Evolutionary conservation across 2,329 filamentous ascomycete genomes (phyloP).

Genomic region (Botrytis squamosa): DNA sequence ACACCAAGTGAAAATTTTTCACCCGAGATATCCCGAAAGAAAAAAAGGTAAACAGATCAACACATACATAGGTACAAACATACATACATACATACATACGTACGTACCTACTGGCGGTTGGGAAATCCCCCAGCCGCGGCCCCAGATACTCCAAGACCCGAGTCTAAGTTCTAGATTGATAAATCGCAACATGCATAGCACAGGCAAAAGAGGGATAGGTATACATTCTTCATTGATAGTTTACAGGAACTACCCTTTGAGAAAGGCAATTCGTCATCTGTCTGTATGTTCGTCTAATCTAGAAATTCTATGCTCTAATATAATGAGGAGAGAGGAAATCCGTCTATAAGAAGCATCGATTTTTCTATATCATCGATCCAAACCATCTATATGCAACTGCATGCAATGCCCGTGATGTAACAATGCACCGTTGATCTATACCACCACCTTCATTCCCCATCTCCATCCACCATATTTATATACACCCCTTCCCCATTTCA

Average conservation of each 20-base stretch:
- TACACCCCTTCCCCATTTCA: not conserved
- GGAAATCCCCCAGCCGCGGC: not conserved
- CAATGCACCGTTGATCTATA: conserved; percentile 16
- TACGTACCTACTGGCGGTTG: not conserved
- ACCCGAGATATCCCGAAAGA: conserved; percentile 7
- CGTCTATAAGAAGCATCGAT: conserved; percentile 5
- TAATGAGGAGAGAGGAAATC: conserved; percentile 4
- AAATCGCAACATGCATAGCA: not conserved
- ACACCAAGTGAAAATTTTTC: conserved; percentile 9
- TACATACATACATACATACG: not conserved
- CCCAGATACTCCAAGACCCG: not conserved
- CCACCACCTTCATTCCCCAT: conserved; percentile 16
- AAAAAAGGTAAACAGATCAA: not conserved
- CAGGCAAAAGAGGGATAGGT: not conserved
- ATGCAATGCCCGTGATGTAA: conserved; percentile 27
- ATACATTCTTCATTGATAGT: conserved; percentile 14
- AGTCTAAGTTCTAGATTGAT: not conserved
- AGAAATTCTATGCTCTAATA: conserved; percentile 20
- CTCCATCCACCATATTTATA: conserved; percentile 19
- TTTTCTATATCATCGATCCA: conserved; percentile 4
- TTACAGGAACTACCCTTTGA: conserved; percentile 13
- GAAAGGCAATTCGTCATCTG: conserved; percentile 11
- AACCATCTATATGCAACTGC: conserved; percentile 35
- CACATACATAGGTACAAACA: not conserved
- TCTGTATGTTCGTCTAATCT: conserved; percentile 18